phyloP scores from a whole-genome alignment of 2,329 filamentous ascomycete genomes.

The Parafenestella ontariensis region DNA sequence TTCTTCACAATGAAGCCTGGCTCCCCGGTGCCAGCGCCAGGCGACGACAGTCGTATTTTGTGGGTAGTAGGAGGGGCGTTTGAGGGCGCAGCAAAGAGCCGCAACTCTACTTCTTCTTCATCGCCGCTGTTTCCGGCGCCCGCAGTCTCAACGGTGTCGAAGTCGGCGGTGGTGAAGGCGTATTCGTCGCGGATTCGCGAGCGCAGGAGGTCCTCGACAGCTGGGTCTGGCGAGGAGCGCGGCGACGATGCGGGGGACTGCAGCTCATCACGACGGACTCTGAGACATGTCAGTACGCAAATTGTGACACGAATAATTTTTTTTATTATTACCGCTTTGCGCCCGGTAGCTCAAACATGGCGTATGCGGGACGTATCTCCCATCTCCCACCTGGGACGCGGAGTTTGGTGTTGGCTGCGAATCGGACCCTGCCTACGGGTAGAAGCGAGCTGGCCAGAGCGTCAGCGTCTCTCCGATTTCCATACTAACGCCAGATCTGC shows the following conservation, averaged over 20 bases:
- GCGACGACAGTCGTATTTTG: constrained; percentile 44
- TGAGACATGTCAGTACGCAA: constrained; percentile 20
- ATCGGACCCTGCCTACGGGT: neutral
- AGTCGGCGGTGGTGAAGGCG: constrained; percentile 27
- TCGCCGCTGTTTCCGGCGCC: constrained; percentile 18
- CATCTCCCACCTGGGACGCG: no score
- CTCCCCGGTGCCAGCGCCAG: constrained; percentile 30
- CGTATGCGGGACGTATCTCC: neutral
- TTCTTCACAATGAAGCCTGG: constrained; percentile 39
- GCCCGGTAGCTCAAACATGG: constrained; percentile 33
- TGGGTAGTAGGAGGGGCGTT: constrained; percentile 27
- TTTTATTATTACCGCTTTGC: constrained; percentile 33
- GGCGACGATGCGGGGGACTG: constrained; percentile 42
- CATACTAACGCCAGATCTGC: neutral
- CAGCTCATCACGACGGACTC: constrained; percentile 46
- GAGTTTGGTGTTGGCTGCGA: neutral
- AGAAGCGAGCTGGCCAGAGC: neutral
- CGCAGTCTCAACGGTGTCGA: neutral
- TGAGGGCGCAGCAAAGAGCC: constrained; percentile 41
- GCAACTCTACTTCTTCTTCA: constrained; percentile 43
- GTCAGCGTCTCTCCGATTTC: neutral
- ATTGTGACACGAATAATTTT: neutral
- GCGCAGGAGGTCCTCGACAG: constrained; percentile 39
- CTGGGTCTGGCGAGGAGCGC: constrained; percentile 45
- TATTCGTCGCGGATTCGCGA: constrained; percentile 32